Evolutionary conservation across 1,284 basidiomycete genomes (phyloP), one percentile per base, ranked within the genome.

Genomic region (Apiotrichum sp.): DNA sequence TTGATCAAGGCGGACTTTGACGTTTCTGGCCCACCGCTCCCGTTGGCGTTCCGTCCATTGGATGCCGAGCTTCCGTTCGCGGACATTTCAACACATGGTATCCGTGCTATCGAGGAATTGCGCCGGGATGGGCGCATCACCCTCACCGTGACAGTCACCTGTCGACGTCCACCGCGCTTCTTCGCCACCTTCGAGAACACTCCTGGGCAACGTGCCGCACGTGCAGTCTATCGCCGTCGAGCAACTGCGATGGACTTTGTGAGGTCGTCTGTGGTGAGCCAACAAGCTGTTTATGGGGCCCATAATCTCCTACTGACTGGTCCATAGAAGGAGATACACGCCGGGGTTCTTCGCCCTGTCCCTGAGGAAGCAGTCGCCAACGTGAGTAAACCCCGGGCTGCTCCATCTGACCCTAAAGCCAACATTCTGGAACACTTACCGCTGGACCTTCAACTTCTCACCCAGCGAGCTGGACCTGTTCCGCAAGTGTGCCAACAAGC

Each of bases 161-260:
- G 59, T 33, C 55, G 69, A 3, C 62, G 72, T 10, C 72, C 74
- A 3, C 74, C 74, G 0, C 66, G 64, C 33, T 72, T 73, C 61
- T 68, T 56, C 45, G 53, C 61, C 16, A 39, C 55, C 1, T 67
- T 74, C 35, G 56, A 56, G 41, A 44, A 61, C 8, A 29, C 57
- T 9, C 6, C 16, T 16, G 14, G 4, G 11, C 16, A 22, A 22
- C 32, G 39, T 34, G 10, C 3, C 50, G 11, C 46, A 32, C 14
- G 33, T 31, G 33, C 40, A 29, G 52, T 60, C 3, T 62, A 64
- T 41, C 58, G 65, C 4, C 53, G 72, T 1, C 61, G 72, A n/a
- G 70, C 68, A 1, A 75, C 73, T 0, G 67, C 65, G 3, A 65
- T 73, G 65, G 72, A 74, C 54, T 75, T 75, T 58, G 57, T 63